phyloP scores from a whole-genome alignment of 225 moss, liverwort and hornwort species.

The Neckera pumila region DNA sequence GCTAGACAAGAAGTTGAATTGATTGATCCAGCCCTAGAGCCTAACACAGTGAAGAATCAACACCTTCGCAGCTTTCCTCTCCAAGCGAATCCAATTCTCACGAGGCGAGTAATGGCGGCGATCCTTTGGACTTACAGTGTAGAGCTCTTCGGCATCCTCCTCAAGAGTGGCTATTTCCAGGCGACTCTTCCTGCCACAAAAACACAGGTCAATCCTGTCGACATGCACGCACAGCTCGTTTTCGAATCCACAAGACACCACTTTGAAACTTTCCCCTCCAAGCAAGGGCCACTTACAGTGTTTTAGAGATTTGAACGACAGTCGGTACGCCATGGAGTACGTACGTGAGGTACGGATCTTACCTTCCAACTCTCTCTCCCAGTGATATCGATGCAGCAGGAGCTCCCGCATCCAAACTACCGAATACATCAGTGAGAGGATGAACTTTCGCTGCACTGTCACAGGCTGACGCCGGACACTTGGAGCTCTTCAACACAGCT shows the following conservation, averaged over 20 bases:
- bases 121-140: constrained; percentile 6
- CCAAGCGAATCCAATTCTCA: constrained; percentile 53
- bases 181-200: constrained; percentile 22
- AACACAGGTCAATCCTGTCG: background rate
- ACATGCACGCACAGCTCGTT: background rate
- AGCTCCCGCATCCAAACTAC: background rate
- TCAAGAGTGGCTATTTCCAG: constrained; percentile 11
- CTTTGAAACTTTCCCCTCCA: background rate
- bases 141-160: constrained; percentile 16
- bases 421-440: background rate
- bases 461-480: background rate
- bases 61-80: constrained; percentile 71
- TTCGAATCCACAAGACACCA: background rate
- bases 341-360: background rate
- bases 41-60: constrained; percentile 21
- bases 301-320: background rate
- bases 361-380: constrained; percentile 16
- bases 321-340: background rate
- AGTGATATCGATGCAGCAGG: background rate
- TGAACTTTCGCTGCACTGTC: background rate
- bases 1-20: background rate
- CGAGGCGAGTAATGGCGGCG: background rate
- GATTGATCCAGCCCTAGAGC: background rate
- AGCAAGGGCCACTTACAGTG: background rate
- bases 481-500: constrained; percentile 18